A percentile compares a stretch with the other conserved stretches of the same genome.
These are phyloP conservation scores for Primulina eburnea DNA, from an alignment of 257 asterid genomes.

Conservation along the genomic window DNA sequence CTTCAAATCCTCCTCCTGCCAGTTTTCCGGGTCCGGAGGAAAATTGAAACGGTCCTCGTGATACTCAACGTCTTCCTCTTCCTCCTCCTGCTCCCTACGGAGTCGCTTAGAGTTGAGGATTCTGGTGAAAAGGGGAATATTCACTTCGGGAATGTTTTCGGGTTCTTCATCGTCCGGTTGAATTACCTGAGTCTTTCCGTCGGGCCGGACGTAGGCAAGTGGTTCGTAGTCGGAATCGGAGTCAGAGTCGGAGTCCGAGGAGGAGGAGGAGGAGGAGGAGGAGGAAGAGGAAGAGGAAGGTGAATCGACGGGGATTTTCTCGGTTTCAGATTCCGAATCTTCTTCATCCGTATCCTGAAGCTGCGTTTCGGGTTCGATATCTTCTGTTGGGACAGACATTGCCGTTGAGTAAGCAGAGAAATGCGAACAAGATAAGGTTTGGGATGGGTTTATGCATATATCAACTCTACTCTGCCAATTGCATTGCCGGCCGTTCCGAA, in stretches of 20 bases:
- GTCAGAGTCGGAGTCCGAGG: conserved; percentile 36
- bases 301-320: conserved; percentile 7
- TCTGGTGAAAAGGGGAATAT: conserved; percentile 35
- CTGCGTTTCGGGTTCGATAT: conserved; percentile 19
- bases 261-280: conserved; percentile 33
- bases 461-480: no score
- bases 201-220: conserved; percentile 24
- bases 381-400: conserved; percentile 31
- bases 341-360: conserved; percentile 17
- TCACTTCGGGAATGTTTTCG: conserved; percentile 52
- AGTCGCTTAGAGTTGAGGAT: conserved; percentile 46
- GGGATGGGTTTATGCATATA: background rate
- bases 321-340: conserved; percentile 29
- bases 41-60: conserved; percentile 64
- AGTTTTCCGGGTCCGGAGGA: conserved; percentile 75
- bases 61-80: conserved; percentile 26
- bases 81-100: conserved; percentile 39
- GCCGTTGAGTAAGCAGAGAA: conserved; percentile 15
- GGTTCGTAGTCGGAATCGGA: conserved; percentile 38
- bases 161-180: conserved; percentile 30
- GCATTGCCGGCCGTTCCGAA: no score
- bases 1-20: conserved; percentile 89
- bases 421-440: conserved; percentile 37
- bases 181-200: conserved; percentile 21
- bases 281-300: conserved; percentile 20